Percentiles rank a stretch among this genome's conserved stretches.
Evolutionary conservation across 352 stramenopile species (phyloP).

Genomic region (Phytopythium vexans): DNA sequence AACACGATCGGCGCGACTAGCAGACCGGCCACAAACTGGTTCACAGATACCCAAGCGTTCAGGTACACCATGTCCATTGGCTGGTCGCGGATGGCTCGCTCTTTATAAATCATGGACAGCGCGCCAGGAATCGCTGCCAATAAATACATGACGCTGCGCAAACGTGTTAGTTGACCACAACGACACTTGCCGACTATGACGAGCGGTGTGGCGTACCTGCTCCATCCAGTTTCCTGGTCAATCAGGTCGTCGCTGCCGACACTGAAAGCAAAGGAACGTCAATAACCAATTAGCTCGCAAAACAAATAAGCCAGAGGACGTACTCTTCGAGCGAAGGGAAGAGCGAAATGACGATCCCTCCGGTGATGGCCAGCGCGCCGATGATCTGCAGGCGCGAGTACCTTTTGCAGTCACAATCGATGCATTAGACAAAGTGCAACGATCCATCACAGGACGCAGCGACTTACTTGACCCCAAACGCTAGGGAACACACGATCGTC

Average conservation of each 20-base stretch:
- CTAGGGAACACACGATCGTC: constrained; percentile 45
- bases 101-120: constrained; percentile 87
- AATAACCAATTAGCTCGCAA: neutral
- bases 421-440: neutral
- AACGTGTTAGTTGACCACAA: neutral
- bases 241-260: constrained; percentile 58
- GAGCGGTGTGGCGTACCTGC: constrained; percentile 38
- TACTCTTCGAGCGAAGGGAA: constrained; percentile 80
- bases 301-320: constrained; percentile 6
- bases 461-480: constrained; percentile 53
- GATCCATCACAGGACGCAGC: too few relatives aligned
- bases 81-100: constrained; percentile 72
- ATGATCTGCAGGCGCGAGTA: constrained; percentile 75
- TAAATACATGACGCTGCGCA: constrained; percentile 67
- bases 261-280: constrained; percentile 17
- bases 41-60: constrained; percentile 84
- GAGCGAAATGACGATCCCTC: constrained; percentile 68
- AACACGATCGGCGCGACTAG: constrained; percentile 80
- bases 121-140: constrained; percentile 70
- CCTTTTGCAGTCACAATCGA: constrained; percentile 18
- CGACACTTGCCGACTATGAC: neutral
- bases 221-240: constrained; percentile 76
- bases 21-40: constrained; percentile 83
- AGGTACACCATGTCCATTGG: constrained; percentile 87
- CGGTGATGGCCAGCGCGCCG: constrained; percentile 62